These are phyloP conservation scores for Brassica balearica DNA, from an alignment of 441 rosid species.

Conservation along the genomic window DNA sequence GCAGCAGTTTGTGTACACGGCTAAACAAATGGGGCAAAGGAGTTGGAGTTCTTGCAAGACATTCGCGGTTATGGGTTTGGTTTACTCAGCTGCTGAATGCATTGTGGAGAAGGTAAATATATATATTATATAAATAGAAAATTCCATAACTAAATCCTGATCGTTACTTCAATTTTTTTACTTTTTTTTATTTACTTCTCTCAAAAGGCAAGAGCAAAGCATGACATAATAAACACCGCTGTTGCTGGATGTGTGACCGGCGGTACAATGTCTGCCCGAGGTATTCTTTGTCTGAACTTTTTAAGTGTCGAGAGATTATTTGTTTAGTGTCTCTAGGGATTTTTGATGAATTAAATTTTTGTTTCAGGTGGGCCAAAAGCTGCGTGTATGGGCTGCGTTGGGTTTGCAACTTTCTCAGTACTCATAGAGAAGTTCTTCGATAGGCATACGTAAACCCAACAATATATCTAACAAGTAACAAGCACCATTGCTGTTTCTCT, in stretches of 20 bases:
- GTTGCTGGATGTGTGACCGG: slow-evolving; percentile 96
- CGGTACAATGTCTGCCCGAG: slow-evolving; percentile 82
- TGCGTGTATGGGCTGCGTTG: slow-evolving; percentile 90
- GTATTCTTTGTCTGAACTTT: slow-evolving; percentile 35
- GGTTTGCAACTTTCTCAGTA: slow-evolving; percentile 93
- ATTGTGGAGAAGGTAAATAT: slow-evolving; percentile 78
- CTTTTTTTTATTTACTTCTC: slow-evolving; percentile 5
- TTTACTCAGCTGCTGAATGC: slow-evolving; percentile 93
- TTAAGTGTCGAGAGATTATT: background rate
- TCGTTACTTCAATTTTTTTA: slow-evolving; percentile 18
- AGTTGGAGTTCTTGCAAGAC: slow-evolving; percentile 90
- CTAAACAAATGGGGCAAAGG: slow-evolving; percentile 85
- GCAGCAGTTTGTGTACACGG: slow-evolving; percentile 72
- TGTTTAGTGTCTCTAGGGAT: background rate
- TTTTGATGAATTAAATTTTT: slow-evolving; percentile 13
- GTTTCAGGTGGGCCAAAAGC: slow-evolving; percentile 86
- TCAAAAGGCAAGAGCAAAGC: slow-evolving; percentile 87
- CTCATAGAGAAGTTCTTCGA: slow-evolving; percentile 93
- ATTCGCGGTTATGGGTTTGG: slow-evolving; percentile 91
- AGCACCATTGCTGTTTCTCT: slow-evolving; percentile 16
- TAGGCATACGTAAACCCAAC: slow-evolving; percentile 58
- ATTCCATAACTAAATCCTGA: background rate
- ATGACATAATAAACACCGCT: slow-evolving; percentile 76
- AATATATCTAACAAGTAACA: slow-evolving; percentile 34
- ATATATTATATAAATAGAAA: background rate